Base-by-base conservation (phyloP, 345 rosid species). In the Citrus unshiu region DNA sequence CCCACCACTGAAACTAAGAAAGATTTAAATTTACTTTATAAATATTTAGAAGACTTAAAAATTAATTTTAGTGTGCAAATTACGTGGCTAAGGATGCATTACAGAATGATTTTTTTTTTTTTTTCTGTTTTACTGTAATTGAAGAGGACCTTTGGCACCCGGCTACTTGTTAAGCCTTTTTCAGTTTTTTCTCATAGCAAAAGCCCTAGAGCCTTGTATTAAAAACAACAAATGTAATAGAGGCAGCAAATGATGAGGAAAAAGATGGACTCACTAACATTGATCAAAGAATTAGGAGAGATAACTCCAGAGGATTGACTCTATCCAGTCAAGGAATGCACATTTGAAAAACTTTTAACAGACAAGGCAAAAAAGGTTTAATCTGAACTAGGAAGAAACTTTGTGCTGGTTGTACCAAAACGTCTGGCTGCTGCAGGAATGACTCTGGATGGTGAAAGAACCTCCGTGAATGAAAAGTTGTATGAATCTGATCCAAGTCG, bases 401-500 rank as follows among this genome's bases (percentile, higher is more conserved):
- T 95, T 77, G 90, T 70, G 83, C 87, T 76, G n/a, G 87, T 83
- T 61, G 93, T 86, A 22, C 98, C 93, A 5, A 90, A 81, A 64
- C 88, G 89, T 82, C 88, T 87, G 18, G 86, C 77, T 0, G 89
- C 91, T 1, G 91, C 87, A 1, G 97, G 92, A 67, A 95, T 82
- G 40, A 92, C 75, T 58, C 88, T 83, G 3, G 97, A 86, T 6
- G 99, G 97, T 18, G 95, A 91, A 29, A 95, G 73, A 68, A 95
- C 83, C 79, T 95, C 90, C 0, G 89, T 91, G 6, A 90, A 83
- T 8, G 93, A 87, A 65, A 92, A 81, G 78, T 88, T 92, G 74
- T 93, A 93, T 25, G 99, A 81, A 84, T 95, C 97, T 35, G 91
- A 87, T 29, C 98, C 99, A 75, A 95, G 84, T 57, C 91, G 84